Evolutionary conservation across 345 rosid genomes (phyloP).

Genomic region (Populus alba): DNA sequence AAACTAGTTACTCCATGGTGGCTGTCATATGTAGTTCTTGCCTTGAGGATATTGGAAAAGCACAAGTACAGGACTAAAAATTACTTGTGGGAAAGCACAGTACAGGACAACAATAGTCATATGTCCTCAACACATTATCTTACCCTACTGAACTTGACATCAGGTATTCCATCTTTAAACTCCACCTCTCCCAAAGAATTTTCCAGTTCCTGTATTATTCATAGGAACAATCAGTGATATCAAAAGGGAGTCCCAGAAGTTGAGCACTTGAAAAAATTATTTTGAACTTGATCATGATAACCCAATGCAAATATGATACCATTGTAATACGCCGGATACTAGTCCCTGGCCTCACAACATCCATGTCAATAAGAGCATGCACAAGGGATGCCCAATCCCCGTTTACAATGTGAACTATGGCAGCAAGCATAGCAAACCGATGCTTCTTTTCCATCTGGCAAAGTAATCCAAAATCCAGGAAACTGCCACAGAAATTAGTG

Average conservation of each 20-base stretch:
- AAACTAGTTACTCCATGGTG: neutral
- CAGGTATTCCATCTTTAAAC: slow-evolving; percentile 79
- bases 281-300: neutral
- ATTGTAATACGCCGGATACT: slow-evolving; percentile 62
- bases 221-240: slow-evolving; percentile 15
- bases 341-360: slow-evolving; percentile 77
- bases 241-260: slow-evolving; percentile 8
- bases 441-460: slow-evolving; percentile 93
- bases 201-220: slow-evolving; percentile 73
- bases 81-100: neutral
- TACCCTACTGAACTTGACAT: slow-evolving; percentile 91
- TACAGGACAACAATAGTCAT: neutral
- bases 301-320: slow-evolving; percentile 38
- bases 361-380: slow-evolving; percentile 80
- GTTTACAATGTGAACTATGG: slow-evolving; percentile 89
- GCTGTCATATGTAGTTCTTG: slow-evolving; percentile 3
- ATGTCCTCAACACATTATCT: slow-evolving; percentile 26
- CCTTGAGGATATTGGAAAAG: slow-evolving; percentile 4
- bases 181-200: slow-evolving; percentile 78
- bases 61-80: neutral
- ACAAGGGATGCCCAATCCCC: slow-evolving; percentile 87
- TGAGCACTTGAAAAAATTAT: neutral
- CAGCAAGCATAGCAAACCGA: slow-evolving; percentile 88
- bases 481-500: slow-evolving; percentile 43
- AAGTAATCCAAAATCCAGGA: slow-evolving; percentile 91